Evolutionary conservation across 768 basidiomycete species (phyloP).

Genomic region (Suillus occidentalis): DNA sequence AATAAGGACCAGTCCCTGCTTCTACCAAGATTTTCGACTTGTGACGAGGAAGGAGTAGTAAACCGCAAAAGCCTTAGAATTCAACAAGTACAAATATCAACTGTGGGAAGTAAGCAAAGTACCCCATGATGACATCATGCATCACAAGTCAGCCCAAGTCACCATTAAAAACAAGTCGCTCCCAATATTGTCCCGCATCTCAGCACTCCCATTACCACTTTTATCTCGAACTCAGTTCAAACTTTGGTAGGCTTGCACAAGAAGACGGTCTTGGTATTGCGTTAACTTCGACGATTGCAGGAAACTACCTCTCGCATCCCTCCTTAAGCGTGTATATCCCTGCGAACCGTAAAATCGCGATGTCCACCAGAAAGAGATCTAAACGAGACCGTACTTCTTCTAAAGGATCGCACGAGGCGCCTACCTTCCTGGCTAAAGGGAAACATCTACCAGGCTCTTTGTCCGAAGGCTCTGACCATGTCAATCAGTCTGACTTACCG

Average conservation of each 20-base stretch:
- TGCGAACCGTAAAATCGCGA: background rate
- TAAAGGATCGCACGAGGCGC: background rate
- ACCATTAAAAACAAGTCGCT: background rate
- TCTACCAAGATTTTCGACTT: background rate
- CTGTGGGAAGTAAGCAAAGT: background rate
- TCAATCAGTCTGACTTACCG: conserved; percentile 1
- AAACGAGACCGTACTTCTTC: background rate
- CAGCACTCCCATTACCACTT: background rate
- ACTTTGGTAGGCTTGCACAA: background rate
- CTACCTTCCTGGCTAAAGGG: background rate
- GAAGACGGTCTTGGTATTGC: background rate
- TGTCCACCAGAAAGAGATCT: background rate
- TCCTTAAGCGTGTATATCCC: conserved; percentile 1
- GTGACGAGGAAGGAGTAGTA: background rate
- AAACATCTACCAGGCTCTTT: background rate
- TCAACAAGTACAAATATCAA: background rate
- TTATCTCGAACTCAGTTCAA: background rate
- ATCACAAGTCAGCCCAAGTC: background rate
- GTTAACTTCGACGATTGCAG: background rate
- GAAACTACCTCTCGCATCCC: background rate
- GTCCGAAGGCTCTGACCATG: background rate
- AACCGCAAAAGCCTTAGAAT: background rate
- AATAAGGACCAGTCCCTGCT: too few species aligned
- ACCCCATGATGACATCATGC: background rate
- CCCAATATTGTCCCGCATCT: background rate